Evolutionary conservation across 768 basidiomycete species (phyloP), one percentile per base, ranked within the genome.

Genomic region (Asterophora parasitica): DNA sequence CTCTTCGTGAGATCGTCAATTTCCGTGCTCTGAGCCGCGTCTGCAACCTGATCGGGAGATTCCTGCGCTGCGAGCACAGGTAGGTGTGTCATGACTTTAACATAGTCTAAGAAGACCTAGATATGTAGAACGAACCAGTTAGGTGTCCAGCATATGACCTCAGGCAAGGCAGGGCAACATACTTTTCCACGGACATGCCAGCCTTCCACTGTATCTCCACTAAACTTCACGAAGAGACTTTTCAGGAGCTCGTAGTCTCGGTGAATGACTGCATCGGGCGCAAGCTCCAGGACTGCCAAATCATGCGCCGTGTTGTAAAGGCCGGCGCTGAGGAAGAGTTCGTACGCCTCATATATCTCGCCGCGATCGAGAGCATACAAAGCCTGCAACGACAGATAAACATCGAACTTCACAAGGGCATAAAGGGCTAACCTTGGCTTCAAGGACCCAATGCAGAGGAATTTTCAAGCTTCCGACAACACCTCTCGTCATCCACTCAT

Each of bases 131-230:
- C 16, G 30, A 30, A 30, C 10, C 5, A 20, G 31, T 44, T 17
- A n/a, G 45, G 48, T 41, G 47, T 41, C 34, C 7, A 35, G 28
- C 15, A 10, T 13, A 26, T 38, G 27, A 39, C 9, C 6, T 36
- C 32, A 27, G 40, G 52, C 42, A 56, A 46, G 48, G 52, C n/a
- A 23, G 38, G 23, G 40, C 55, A 20, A n/a, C 57, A 44, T 54
- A 88, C 92, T 77, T 93, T 86, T 43, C 94, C 94, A 30, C 87
- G 83, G 30, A 80, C 74, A 57, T 84, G 76, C 94, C 94, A 96
- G 7, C 81, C 81, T 35, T 80, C 79, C 8, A 94, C 76, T 2
- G 70, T 62, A 32, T 73, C 72, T 9, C 74, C 76, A 17, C 70
- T 71, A 54, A 98, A 82, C 7, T 74, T 74, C 42, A 68, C 71